phyloP scores from a whole-genome alignment of 768 basidiomycete species.

The Collybia sp. region DNA sequence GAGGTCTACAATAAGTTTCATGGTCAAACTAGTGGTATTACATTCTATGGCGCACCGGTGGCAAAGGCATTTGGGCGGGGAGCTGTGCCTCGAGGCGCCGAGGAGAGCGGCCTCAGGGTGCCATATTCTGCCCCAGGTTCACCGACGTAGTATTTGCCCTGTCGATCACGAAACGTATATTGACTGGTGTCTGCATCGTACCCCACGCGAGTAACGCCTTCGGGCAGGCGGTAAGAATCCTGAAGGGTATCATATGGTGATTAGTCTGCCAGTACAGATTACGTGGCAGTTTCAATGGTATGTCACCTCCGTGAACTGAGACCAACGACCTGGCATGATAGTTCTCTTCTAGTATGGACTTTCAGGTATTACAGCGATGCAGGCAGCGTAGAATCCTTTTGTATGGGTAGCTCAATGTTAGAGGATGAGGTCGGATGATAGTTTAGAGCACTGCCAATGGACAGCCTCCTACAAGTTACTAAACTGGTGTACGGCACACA shows the following conservation, averaged over 20 bases:
- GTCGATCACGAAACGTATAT: constrained; percentile 44
- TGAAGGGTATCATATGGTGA: constrained; percentile 6
- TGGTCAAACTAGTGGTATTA: not conserved
- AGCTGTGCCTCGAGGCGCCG: not conserved
- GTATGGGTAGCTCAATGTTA: too few relatives aligned
- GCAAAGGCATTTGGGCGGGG: constrained; percentile 19
- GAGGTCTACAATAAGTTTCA: constrained; percentile 3
- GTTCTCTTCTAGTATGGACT: too few relatives aligned
- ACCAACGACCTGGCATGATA: too few relatives aligned
- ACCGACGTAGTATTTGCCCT: constrained; percentile 39
- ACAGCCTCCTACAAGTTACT: too few relatives aligned
- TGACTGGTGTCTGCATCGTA: constrained; percentile 51
- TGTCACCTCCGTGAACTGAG: too few relatives aligned
- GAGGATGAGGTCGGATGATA: too few relatives aligned
- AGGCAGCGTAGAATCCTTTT: too few relatives aligned
- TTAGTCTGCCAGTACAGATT: too few relatives aligned
- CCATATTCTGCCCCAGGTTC: constrained; percentile 43
- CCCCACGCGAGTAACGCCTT: constrained; percentile 43
- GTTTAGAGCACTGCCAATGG: too few relatives aligned
- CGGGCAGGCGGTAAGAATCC: constrained; percentile 36
- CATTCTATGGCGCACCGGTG: constrained; percentile 12
- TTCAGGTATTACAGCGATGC: too few relatives aligned
- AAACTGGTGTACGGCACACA: too few relatives aligned
- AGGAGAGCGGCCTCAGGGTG: constrained; percentile 18
- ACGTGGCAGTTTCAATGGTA: too few relatives aligned